These are phyloP conservation scores for Kitagawia praeruptora DNA, from an alignment of 129 eudicot species.

Conservation along the genomic window DNA sequence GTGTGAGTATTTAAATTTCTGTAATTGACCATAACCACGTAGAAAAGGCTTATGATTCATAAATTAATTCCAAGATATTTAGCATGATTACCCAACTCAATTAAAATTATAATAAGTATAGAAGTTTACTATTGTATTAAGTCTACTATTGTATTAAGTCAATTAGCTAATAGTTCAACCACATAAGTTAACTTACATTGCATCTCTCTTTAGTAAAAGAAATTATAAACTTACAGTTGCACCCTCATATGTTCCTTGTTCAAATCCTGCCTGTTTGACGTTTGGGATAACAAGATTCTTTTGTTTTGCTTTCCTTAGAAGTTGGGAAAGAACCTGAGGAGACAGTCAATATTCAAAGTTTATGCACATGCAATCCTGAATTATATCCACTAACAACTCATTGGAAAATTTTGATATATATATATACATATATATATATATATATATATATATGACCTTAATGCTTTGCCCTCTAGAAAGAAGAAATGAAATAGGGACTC, in stretches of 20 bases:
- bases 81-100: too few species aligned
- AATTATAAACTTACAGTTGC: slow-evolving; percentile 57
- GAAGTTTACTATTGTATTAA: too few species aligned
- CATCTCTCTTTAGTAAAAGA: too few species aligned
- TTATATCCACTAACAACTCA: neutral
- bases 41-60: too few species aligned
- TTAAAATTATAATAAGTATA: too few species aligned
- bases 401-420: neutral
- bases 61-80: too few species aligned
- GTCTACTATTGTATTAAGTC: too few species aligned
- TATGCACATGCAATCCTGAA: slow-evolving; percentile 1
- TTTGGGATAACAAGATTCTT: slow-evolving; percentile 80
- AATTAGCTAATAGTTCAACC: too few species aligned
- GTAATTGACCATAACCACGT: too few species aligned
- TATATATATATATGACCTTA: slow-evolving; percentile 37
- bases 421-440: too few species aligned
- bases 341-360: slow-evolving; percentile 5
- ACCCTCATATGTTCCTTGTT: slow-evolving; percentile 97
- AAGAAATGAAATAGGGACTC: slow-evolving; percentile 56
- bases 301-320: slow-evolving; percentile 81
- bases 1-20: too few species aligned
- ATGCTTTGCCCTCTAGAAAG: slow-evolving; percentile 98
- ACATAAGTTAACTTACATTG: too few species aligned
- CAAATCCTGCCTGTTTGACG: slow-evolving; percentile 84
- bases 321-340: slow-evolving; percentile 92